Conservation (phyloP, 257 asterid species). For the Fraxinus cuspidata region DNA sequence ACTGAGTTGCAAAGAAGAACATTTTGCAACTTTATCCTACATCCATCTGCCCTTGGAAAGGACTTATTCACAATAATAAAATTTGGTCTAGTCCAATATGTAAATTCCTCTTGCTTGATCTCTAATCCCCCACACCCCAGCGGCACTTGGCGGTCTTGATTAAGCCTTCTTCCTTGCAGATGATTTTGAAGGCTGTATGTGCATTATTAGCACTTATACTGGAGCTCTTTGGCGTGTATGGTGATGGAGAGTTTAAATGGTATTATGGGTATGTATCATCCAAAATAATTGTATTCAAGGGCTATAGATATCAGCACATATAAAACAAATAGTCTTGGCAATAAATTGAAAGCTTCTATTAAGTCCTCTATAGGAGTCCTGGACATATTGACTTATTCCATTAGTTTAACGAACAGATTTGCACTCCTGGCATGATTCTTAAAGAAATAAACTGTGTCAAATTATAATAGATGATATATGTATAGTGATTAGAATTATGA, state of each 20-base stretch:
- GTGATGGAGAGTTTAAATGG: conserved; percentile 95
- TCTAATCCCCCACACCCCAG: background rate
- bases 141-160: conserved; percentile 4
- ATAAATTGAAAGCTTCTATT: background rate
- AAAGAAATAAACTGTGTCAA: background rate
- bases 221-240: conserved; percentile 85
- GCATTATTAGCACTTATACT: conserved; percentile 77
- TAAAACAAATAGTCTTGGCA: background rate
- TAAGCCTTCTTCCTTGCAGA: conserved; percentile 44
- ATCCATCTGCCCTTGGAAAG: conserved; percentile 67
- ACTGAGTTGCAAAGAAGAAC: conserved; percentile 35
- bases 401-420: background rate
- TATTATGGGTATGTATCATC: conserved; percentile 64
- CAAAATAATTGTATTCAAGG: background rate
- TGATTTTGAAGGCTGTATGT: conserved; percentile 88
- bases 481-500: background rate
- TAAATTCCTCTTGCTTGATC: conserved; percentile 32
- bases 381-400: background rate
- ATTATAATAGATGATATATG: background rate
- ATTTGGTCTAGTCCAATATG: conserved; percentile 95
- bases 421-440: background rate
- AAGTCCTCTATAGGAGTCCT: background rate
- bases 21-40: conserved; percentile 54
- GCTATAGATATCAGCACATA: background rate
- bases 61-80: conserved; percentile 68